Percentiles rank a stretch among this genome's conserved stretches.
phyloP scores from a whole-genome alignment of 2,329 filamentous ascomycete genomes.

The Magnaporthiopsis incrustans region DNA sequence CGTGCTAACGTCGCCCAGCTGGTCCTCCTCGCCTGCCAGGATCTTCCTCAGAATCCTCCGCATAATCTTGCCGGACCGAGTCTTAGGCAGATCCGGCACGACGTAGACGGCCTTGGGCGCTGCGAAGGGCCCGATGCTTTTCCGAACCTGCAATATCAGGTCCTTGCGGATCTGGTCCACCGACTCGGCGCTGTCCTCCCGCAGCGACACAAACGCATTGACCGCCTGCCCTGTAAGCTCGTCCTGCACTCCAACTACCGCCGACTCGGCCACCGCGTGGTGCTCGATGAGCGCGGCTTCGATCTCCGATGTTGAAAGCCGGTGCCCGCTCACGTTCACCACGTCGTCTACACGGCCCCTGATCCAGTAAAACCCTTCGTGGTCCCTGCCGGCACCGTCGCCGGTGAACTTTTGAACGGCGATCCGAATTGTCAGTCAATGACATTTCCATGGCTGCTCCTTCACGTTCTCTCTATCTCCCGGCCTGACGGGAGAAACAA shows the following conservation, averaged over 20 bases:
- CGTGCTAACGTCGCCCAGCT: constrained; percentile 86
- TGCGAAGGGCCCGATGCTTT: constrained; percentile 95
- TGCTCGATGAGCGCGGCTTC: constrained; percentile 96
- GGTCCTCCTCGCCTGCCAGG: constrained; percentile 91
- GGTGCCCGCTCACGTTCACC: constrained; percentile 94
- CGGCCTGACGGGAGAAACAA: too few relatives aligned
- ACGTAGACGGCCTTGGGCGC: constrained; percentile 90
- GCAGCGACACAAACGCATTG: constrained; percentile 91
- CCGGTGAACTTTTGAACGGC: constrained; percentile 62
- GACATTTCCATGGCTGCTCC: neutral
- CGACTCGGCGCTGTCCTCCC: constrained; percentile 72
- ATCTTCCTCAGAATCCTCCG: constrained; percentile 95
- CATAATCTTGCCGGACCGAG: constrained; percentile 98
- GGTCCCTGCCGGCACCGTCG: constrained; percentile 90
- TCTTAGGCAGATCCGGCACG: constrained; percentile 93
- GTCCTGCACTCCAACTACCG: constrained; percentile 86
- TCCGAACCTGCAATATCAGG: constrained; percentile 86
- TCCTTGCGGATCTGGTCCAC: constrained; percentile 84
- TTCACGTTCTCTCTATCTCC: neutral
- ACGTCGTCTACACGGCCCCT: constrained; percentile 97
- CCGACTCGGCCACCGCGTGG: constrained; percentile 80
- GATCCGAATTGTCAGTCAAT: neutral
- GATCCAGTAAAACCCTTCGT: constrained; percentile 99
- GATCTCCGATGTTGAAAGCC: constrained; percentile 94
- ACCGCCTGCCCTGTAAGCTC: constrained; percentile 96